Percentiles rank a stretch among this genome's conserved stretches.
These are phyloP conservation scores for Oidiodendron maius DNA, from an alignment of 495 filamentous ascomycete genomes.

Conservation along the genomic window DNA sequence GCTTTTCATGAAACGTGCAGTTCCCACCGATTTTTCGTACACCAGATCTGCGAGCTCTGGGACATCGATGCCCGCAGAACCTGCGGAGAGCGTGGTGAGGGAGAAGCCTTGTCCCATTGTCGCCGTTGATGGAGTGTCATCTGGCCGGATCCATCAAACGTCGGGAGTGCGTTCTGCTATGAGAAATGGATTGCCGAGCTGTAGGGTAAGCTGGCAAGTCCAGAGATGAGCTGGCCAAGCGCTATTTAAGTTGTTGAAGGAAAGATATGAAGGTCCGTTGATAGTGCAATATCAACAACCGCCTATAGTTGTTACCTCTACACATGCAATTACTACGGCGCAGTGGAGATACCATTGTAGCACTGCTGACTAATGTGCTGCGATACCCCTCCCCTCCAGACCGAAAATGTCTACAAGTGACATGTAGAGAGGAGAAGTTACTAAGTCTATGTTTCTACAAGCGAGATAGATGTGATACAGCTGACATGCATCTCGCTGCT, in stretches of 20 bases:
- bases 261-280: background rate
- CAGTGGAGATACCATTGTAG: background rate
- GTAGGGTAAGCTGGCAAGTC: background rate
- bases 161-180: too few relatives aligned
- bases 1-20: conserved; percentile 95
- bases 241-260: background rate
- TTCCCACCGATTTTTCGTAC: conserved; percentile 90
- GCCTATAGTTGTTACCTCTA: too few relatives aligned
- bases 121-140: conserved; percentile 12
- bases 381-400: too few relatives aligned
- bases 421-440: too few relatives aligned
- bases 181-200: conserved; percentile 20
- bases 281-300: too few relatives aligned
- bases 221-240: background rate
- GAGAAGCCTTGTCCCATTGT: conserved; percentile 98
- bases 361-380: too few relatives aligned
- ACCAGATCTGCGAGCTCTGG: conserved; percentile 82
- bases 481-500: too few relatives aligned
- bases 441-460: background rate
- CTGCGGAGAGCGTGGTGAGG: conserved; percentile 79
- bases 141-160: conserved; percentile 16
- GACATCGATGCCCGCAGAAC: conserved; percentile 87
- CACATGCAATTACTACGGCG: background rate
- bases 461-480: background rate
- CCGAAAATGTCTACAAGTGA: too few relatives aligned